These are phyloP conservation scores for Pseudogymnoascus sp. DNA, from an alignment of 2,329 filamentous ascomycete species.

Conservation along the genomic window DNA sequence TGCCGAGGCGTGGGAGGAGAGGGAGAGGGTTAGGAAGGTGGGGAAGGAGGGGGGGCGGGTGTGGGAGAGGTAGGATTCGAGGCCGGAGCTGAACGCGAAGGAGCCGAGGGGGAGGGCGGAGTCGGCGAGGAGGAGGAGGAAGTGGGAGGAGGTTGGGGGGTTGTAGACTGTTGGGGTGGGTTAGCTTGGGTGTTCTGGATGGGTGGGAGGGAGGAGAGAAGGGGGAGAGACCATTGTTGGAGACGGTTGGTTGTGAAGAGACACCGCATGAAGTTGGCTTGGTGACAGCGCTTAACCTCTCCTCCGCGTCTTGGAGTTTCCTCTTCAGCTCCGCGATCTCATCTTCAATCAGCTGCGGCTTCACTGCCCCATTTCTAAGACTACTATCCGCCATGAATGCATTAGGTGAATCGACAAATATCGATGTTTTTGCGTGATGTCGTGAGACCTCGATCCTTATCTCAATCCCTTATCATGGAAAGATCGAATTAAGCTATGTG, in stretches of 20 bases:
- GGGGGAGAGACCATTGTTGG: conserved; percentile 14
- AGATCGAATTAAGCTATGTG: not conserved
- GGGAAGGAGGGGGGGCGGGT: conserved; percentile 45
- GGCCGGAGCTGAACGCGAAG: conserved; percentile 77
- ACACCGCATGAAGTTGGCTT: conserved; percentile 18
- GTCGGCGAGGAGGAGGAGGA: conserved; percentile 69
- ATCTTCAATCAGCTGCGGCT: conserved; percentile 23
- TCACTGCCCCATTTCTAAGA: not conserved
- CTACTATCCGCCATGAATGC: not conserved
- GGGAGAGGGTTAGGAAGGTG: conserved; percentile 59
- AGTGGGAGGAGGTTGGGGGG: conserved; percentile 39
- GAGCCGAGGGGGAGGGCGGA: conserved; percentile 74
- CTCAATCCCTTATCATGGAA: not conserved
- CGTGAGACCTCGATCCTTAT: not conserved
- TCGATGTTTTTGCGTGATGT: not conserved
- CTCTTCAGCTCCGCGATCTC: conserved; percentile 52
- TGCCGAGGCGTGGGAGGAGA: conserved; percentile 62
- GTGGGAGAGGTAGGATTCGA: conserved; percentile 76
- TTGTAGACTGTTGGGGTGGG: conserved; percentile 15
- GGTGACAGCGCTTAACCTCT: conserved; percentile 32
- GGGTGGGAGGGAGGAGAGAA: not conserved
- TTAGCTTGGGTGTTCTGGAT: conserved; percentile 1
- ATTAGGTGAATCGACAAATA: not conserved
- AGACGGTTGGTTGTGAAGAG: conserved; percentile 15
- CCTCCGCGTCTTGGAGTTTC: conserved; percentile 33